phyloP scores from a whole-genome alignment of 495 filamentous ascomycete genomes.

The Hypoxylon rickii region DNA sequence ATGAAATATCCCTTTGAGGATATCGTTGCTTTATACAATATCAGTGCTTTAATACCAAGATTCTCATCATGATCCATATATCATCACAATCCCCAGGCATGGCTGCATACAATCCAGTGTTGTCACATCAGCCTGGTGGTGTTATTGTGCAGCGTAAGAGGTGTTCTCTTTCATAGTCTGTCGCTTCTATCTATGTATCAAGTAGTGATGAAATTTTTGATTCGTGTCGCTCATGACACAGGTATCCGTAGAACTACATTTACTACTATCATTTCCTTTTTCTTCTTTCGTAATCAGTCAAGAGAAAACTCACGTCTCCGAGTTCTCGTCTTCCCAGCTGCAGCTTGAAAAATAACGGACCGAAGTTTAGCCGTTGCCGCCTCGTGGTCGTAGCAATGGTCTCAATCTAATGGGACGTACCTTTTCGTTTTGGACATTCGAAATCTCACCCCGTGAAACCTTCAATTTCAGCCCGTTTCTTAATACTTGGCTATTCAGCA shows the following conservation, averaged over 20 bases:
- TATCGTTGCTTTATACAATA: background rate
- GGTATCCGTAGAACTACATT: background rate
- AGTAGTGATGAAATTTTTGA: background rate
- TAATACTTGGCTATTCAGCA: background rate
- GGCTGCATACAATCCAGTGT: background rate
- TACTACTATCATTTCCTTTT: background rate
- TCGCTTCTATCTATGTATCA: background rate
- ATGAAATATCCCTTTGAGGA: background rate
- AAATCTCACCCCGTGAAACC: constrained; percentile 39
- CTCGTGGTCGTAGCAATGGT: background rate
- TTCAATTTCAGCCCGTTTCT: constrained; percentile 38
- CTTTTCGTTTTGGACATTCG: constrained; percentile 25
- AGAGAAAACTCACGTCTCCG: too few species aligned
- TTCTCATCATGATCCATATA: background rate
- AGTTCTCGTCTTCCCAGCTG: background rate
- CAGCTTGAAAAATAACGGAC: constrained; percentile 10
- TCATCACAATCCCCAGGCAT: background rate
- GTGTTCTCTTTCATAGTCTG: background rate
- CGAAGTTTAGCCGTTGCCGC: constrained; percentile 32
- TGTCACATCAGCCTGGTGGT: background rate
- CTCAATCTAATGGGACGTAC: constrained; percentile 5
- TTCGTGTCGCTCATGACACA: too few species aligned
- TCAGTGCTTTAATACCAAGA: background rate
- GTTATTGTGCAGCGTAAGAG: background rate
- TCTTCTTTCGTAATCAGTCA: background rate